These are phyloP conservation scores for Botrytis deweyae DNA, from an alignment of 2,329 filamentous ascomycete species.

Conservation along the genomic window DNA sequence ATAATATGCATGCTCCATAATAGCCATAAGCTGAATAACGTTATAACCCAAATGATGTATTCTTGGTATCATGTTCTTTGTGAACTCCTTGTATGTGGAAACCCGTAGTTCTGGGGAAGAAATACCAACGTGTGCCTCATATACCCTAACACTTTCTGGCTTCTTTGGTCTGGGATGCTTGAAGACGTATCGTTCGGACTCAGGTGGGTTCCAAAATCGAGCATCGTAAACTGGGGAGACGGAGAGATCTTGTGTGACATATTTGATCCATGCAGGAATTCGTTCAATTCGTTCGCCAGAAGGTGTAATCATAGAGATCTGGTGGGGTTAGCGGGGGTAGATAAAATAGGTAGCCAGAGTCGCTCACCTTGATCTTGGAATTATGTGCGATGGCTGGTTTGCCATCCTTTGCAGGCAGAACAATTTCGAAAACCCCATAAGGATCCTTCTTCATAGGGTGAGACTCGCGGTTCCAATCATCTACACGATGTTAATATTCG, in stretches of 20 bases:
- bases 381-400: constrained; percentile 83
- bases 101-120: constrained; percentile 87
- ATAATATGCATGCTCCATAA: constrained; percentile 99
- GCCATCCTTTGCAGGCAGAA: constrained; percentile 70
- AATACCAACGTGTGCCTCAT: constrained; percentile 98
- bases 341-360: background rate
- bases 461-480: constrained; percentile 80
- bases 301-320: constrained; percentile 83
- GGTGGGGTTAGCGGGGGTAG: constrained; percentile 27
- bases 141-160: constrained; percentile 83
- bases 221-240: constrained; percentile 94
- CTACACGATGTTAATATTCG: constrained; percentile 45
- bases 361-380: constrained; percentile 84
- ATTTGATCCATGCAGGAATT: constrained; percentile 94
- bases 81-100: constrained; percentile 97
- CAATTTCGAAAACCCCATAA: constrained; percentile 86
- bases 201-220: constrained; percentile 93
- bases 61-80: constrained; percentile 82
- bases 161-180: constrained; percentile 80
- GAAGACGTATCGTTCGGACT: constrained; percentile 74
- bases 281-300: constrained; percentile 80
- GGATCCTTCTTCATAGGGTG: constrained; percentile 84
- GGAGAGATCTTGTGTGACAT: constrained; percentile 87
- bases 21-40: constrained; percentile 95
- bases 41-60: constrained; percentile 94